phyloP scores from a whole-genome alignment of 225 moss, liverwort and hornwort genomes.

The Lunularia cruciata region DNA sequence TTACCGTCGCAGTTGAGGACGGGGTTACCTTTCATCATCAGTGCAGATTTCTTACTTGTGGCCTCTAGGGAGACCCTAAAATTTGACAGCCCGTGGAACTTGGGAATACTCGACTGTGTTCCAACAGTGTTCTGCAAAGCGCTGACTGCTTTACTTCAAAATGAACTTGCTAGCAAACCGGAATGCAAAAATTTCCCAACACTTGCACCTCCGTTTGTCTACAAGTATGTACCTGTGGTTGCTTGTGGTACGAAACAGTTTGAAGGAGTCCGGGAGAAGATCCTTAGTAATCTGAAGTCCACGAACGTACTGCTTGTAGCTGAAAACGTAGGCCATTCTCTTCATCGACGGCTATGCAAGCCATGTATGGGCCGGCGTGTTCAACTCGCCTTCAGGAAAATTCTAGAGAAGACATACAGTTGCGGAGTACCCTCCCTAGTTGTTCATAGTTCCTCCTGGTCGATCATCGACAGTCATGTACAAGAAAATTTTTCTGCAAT shows the following conservation, averaged over 20 bases:
- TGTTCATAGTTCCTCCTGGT: not conserved
- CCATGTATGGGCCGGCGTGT: not conserved
- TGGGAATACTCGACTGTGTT: conserved; percentile 21
- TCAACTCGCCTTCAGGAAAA: not conserved
- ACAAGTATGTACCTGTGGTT: conserved; percentile 20
- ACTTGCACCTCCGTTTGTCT: not conserved
- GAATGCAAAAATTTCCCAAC: not conserved
- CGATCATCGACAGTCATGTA: not conserved
- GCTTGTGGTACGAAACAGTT: not conserved
- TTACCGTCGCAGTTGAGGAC: conserved; percentile 22
- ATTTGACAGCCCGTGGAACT: conserved; percentile 31
- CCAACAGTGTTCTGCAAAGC: conserved; percentile 18
- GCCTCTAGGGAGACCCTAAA: conserved; percentile 21
- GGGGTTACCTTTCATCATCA: conserved; percentile 24
- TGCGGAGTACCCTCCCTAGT: not conserved
- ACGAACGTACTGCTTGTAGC: conserved; percentile 2
- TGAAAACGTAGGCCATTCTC: not conserved
- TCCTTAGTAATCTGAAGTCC: not conserved
- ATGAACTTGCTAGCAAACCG: not conserved
- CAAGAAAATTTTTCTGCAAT: not conserved
- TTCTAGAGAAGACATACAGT: not conserved
- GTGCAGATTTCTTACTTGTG: conserved; percentile 28
- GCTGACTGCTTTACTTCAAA: not conserved
- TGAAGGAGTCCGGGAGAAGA: not conserved
- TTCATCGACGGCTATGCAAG: not conserved